phyloP scores from a whole-genome alignment of 345 rosid genomes.

The Eucalyptus sideroxylon region DNA sequence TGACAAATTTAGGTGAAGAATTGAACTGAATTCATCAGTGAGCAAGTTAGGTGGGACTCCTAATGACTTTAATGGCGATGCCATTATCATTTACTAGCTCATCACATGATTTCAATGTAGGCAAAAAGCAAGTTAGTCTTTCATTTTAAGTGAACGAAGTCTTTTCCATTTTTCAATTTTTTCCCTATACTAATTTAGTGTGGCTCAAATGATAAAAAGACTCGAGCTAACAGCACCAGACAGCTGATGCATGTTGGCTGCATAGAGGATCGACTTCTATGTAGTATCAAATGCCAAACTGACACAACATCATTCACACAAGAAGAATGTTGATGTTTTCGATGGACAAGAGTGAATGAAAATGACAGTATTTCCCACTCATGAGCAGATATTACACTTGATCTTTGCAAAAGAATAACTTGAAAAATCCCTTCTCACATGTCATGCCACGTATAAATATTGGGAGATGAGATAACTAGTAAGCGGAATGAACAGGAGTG shows the following conservation, averaged over 20 bases:
- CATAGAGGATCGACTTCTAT: neutral
- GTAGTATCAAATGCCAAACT: neutral
- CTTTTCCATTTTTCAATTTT: no score
- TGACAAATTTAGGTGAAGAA: no score
- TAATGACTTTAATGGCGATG: no score
- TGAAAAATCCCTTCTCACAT: neutral
- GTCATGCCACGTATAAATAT: fast-evolving
- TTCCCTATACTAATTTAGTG: neutral
- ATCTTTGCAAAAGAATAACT: neutral
- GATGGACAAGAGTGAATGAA: neutral
- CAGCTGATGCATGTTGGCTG: neutral
- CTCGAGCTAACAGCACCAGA: neutral
- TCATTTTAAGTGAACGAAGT: no score
- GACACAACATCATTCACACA: neutral
- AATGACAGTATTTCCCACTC: neutral
- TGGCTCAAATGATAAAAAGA: neutral
- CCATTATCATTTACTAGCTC: no score
- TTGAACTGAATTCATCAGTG: no score
- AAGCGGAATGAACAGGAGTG: fast-evolving
- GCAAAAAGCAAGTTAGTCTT: no score
- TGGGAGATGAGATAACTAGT: neutral
- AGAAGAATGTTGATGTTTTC: neutral
- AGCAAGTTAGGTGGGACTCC: no score
- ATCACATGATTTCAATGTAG: no score
- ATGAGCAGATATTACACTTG: neutral